These are phyloP conservation scores for Forsythia suspensa DNA, from an alignment of 257 asterid genomes.

Conservation along the genomic window DNA sequence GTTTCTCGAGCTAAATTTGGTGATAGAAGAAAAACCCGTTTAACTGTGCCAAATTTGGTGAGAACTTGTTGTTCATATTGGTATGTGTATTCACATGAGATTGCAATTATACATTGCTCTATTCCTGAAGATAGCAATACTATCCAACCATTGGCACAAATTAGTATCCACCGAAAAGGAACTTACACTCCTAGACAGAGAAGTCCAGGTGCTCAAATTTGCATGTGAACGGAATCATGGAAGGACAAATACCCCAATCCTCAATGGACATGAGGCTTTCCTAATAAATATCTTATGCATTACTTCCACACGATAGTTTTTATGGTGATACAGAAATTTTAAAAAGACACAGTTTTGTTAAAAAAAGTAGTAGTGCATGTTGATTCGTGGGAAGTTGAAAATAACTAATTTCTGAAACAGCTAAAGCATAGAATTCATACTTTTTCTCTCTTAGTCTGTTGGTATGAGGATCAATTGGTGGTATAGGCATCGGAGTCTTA, in stretches of 20 bases:
- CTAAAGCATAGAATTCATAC: slow-evolving; percentile 35
- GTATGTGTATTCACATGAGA: too few species aligned
- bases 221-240: background rate
- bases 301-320: background rate
- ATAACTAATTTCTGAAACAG: background rate
- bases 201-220: background rate
- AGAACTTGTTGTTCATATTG: too few species aligned
- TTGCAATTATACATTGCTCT: too few species aligned
- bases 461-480: slow-evolving; percentile 75
- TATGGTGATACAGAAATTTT: slow-evolving; percentile 1
- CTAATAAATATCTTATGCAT: slow-evolving; percentile 19
- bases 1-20: slow-evolving; percentile 29
- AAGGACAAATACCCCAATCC: slow-evolving; percentile 1
- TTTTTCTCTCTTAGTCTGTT: slow-evolving; percentile 74
- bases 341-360: background rate
- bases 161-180: background rate
- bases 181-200: background rate
- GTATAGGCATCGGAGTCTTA: slow-evolving; percentile 59
- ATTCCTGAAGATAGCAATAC: slow-evolving; percentile 12
- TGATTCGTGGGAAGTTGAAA: slow-evolving; percentile 12
- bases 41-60: too few species aligned
- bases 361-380: background rate
- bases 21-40: too few species aligned
- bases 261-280: slow-evolving; percentile 2
- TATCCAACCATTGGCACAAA: slow-evolving; percentile 7